Base-by-base conservation (phyloP, 2,329 filamentous ascomycete genomes). In the Pestalotiopsis sp. region DNA sequence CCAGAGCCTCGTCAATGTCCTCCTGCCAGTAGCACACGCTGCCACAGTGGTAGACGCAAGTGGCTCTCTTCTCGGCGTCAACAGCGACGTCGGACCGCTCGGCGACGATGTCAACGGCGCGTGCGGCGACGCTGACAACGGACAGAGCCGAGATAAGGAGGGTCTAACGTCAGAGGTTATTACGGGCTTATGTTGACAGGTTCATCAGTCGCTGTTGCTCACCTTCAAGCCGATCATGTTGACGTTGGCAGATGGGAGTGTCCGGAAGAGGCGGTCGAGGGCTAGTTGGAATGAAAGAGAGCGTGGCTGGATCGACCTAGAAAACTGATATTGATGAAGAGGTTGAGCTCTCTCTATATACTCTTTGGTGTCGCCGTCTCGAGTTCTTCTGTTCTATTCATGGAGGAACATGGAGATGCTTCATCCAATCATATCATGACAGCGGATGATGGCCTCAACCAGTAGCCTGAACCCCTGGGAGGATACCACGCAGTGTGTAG, bases 41-140 rank as follows among this genome's bases (percentile, higher is more conserved):
- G 45, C 80, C 80, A 70, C 80, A 83, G 13, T 75, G 78, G 65
- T 77, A 79, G 66, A 75, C 79, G 68, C 80, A 83, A 52, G 17
- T 69, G 27, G 68, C 75, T 9, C 70, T 63, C 59, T 62, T 62
- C 27, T 62, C 59, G 9, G 31, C 59, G 39, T 66, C 68, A 52
- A 72, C 14, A 13, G 57, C 70, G 38, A 64, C 69, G 57, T 67
- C 71, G 59, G 59, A 69, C 68, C 38, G 66, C 14, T 67, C 66
- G 58, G 70, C 63, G 14, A 38, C 59, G 13, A 69, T 39, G 39
- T 74, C 72, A 2, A 73, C 69, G 57, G 72, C 74, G 14, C 71
- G 67, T 11, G 69, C 74, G 3, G 72, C 73, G n/a, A 72, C 71
- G 38, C 60, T 70, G 39, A 71, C 36, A n/a, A 70, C 73, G 17